Percentiles rank a stretch among this genome's conserved stretches.
These are phyloP conservation scores for Earliella scabrosa DNA, from an alignment of 1,284 basidiomycete genomes.

Conservation along the genomic window DNA sequence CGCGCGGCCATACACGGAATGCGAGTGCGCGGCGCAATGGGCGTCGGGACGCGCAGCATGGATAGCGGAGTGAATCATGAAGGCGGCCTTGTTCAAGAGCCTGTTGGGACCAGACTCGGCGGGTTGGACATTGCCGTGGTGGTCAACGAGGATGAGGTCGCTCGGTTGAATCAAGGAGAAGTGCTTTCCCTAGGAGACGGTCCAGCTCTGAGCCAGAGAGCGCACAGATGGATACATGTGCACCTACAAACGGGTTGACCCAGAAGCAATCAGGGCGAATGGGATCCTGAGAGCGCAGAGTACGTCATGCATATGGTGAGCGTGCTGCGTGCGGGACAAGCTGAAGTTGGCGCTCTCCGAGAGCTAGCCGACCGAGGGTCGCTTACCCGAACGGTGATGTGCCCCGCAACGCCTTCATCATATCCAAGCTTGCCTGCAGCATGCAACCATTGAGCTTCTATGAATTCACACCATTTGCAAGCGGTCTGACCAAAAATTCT, in stretches of 20 bases:
- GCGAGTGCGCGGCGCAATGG: slow-evolving; percentile 66
- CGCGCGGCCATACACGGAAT: slow-evolving; percentile 65
- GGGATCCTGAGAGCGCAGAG: slow-evolving; percentile 41
- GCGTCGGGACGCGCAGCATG: slow-evolving; percentile 67
- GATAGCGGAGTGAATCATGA: slow-evolving; percentile 57
- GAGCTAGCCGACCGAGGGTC: too few species aligned
- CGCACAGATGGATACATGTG: not conserved
- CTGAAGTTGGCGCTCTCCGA: too few species aligned
- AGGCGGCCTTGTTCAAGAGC: slow-evolving; percentile 51
- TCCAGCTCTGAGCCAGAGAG: not conserved
- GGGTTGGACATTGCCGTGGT: slow-evolving; percentile 50
- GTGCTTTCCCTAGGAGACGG: slow-evolving; percentile 39
- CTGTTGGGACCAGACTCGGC: slow-evolving; percentile 42
- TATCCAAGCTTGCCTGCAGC: slow-evolving; percentile 54
- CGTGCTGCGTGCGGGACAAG: too few species aligned
- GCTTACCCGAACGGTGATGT: slow-evolving; percentile 61
- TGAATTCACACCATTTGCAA: too few species aligned
- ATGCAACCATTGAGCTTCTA: too few species aligned
- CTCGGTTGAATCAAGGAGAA: slow-evolving; percentile 51
- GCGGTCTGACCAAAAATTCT: slow-evolving; percentile 50
- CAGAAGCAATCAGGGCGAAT: slow-evolving; percentile 57
- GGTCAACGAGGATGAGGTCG: slow-evolving; percentile 53
- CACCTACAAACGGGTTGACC: slow-evolving; percentile 52
- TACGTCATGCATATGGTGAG: slow-evolving; percentile 15
- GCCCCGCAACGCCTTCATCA: slow-evolving; percentile 65